A percentile compares a stretch with the other conserved stretches of the same genome.
These are phyloP conservation scores for Epichloe amarillans DNA, from an alignment of 2,329 filamentous ascomycete species.

Conservation along the genomic window DNA sequence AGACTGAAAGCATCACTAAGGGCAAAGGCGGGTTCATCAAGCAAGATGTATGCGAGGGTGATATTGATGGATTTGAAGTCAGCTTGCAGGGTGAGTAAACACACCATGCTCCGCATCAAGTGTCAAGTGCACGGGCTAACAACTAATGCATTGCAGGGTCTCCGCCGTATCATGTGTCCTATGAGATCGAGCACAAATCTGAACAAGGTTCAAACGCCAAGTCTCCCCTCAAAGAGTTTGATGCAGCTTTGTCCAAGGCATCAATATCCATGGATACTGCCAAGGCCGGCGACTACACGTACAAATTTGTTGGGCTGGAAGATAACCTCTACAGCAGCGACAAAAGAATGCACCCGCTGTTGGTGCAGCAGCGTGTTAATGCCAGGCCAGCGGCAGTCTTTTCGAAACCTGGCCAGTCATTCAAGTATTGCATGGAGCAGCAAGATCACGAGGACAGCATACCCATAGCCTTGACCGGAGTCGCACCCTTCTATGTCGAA, in stretches of 20 bases:
- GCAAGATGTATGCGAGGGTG: slow-evolving; percentile 81
- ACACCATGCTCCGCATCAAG: not conserved
- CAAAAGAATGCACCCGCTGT: slow-evolving; percentile 49
- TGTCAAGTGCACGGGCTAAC: slow-evolving; percentile 16
- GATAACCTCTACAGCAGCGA: slow-evolving; percentile 78
- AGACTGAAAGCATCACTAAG: slow-evolving; percentile 45
- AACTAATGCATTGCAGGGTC: slow-evolving; percentile 36
- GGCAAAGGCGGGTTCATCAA: slow-evolving; percentile 50
- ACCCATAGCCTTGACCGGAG: slow-evolving; percentile 69
- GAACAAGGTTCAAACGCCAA: slow-evolving; percentile 51
- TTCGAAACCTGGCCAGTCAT: slow-evolving; percentile 74
- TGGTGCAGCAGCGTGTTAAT: slow-evolving; percentile 72
- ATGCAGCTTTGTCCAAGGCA: slow-evolving; percentile 61
- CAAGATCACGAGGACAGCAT: slow-evolving; percentile 73
- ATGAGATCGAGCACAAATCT: slow-evolving; percentile 63
- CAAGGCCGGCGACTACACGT: slow-evolving; percentile 71
- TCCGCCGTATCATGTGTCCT: slow-evolving; percentile 71
- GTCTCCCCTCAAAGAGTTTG: slow-evolving; percentile 57
- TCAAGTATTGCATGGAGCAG: slow-evolving; percentile 88
- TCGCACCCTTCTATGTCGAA: slow-evolving; percentile 80
- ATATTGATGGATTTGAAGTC: slow-evolving; percentile 80
- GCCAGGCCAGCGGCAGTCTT: slow-evolving; percentile 73
- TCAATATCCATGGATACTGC: slow-evolving; percentile 77
- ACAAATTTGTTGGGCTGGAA: slow-evolving; percentile 69
- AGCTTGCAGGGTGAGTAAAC: slow-evolving; percentile 52